Percentiles rank a stretch among this genome's conserved stretches.
These are phyloP conservation scores for Aureobasidium melanogenum DNA, from an alignment of 2,329 filamentous ascomycete genomes.

Conservation along the genomic window DNA sequence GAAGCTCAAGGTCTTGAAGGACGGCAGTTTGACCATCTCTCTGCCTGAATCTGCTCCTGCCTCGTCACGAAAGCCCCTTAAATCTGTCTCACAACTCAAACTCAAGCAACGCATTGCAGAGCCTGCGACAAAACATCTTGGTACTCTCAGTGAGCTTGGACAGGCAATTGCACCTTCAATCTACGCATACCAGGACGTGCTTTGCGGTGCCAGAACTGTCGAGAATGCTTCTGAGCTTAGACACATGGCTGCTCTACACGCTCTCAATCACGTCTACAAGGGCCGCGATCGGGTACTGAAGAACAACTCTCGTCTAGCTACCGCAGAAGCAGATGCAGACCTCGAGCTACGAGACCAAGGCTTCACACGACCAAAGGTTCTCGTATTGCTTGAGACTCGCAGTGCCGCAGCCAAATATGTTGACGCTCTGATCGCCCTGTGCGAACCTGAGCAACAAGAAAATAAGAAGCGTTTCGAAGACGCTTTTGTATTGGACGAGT, in stretches of 20 bases:
- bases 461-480: slow-evolving; percentile 91
- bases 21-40: slow-evolving; percentile 14
- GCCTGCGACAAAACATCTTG: slow-evolving; percentile 44
- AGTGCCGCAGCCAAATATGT: slow-evolving; percentile 75
- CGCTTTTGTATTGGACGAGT: slow-evolving; percentile 61
- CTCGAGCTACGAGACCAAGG: slow-evolving; percentile 83
- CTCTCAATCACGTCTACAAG: slow-evolving; percentile 86
- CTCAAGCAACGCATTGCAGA: slow-evolving; percentile 63
- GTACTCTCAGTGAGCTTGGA: slow-evolving; percentile 53
- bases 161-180: slow-evolving; percentile 60
- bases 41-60: slow-evolving; percentile 12
- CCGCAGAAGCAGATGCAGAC: slow-evolving; percentile 50
- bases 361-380: slow-evolving; percentile 86
- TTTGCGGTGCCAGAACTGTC: slow-evolving; percentile 64
- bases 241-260: slow-evolving; percentile 68
- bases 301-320: slow-evolving; percentile 72
- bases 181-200: slow-evolving; percentile 73
- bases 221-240: slow-evolving; percentile 61
- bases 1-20: slow-evolving; percentile 15
- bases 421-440: slow-evolving; percentile 65
- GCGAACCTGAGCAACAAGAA: slow-evolving; percentile 82
- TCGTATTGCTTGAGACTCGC: slow-evolving; percentile 82
- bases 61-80: slow-evolving; percentile 5
- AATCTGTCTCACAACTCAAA: slow-evolving; percentile 35
- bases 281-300: slow-evolving; percentile 87